Conservation (phyloP, 768 basidiomycete genomes). For the Calocera cornea region DNA sequence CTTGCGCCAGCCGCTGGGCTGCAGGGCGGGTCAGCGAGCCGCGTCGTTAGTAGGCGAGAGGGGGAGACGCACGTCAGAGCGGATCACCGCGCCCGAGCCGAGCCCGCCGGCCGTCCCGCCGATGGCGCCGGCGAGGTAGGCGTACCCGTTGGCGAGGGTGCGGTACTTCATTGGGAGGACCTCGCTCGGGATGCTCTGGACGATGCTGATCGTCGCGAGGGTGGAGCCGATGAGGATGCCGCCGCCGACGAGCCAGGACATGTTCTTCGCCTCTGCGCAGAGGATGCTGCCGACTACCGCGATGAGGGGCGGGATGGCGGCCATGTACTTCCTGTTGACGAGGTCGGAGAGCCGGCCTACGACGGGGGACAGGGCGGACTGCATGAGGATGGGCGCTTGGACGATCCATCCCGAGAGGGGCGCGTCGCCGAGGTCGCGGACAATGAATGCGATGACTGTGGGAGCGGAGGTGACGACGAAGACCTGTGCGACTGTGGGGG, state of each 20-base stretch:
- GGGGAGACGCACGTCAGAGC: background rate
- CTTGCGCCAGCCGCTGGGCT: constrained; percentile 8
- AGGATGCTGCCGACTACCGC: constrained; percentile 10
- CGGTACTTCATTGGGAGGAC: constrained; percentile 10
- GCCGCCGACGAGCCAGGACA: constrained; percentile 9
- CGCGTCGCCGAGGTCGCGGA: constrained; percentile 7
- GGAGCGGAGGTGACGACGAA: constrained; percentile 8
- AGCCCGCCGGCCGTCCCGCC: constrained; percentile 3
- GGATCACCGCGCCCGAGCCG: constrained; percentile 2
- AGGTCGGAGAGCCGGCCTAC: constrained; percentile 10
- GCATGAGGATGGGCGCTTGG: constrained; percentile 11
- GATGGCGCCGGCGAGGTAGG: constrained; percentile 6
- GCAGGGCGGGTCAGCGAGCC: background rate
- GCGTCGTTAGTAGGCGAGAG: background rate
- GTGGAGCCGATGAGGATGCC: constrained; percentile 10
- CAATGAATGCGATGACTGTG: constrained; percentile 7
- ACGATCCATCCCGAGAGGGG: constrained; percentile 11
- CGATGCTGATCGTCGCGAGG: constrained; percentile 10
- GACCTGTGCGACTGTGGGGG: background rate
- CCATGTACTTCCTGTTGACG: constrained; percentile 9
- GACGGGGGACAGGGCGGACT: constrained; percentile 10
- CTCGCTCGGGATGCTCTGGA: constrained; percentile 11
- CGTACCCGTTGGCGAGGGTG: constrained; percentile 10
- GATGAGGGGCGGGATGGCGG: constrained; percentile 11
- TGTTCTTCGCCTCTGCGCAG: constrained; percentile 3